phyloP scores from a whole-genome alignment of 768 basidiomycete genomes.

The Suillus discolor region DNA sequence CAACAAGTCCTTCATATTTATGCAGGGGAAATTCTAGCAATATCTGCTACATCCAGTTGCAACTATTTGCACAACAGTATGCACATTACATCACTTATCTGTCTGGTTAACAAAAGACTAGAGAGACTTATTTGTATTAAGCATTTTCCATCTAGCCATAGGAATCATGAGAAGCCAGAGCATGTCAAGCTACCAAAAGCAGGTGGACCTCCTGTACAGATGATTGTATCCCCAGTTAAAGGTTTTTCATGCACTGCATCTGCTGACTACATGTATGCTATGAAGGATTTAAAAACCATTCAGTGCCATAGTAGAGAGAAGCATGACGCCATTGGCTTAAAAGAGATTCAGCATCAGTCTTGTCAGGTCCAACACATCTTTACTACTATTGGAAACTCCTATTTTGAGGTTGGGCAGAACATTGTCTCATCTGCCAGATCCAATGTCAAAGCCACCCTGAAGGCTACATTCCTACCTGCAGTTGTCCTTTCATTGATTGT shows the following conservation, averaged over 20 bases:
- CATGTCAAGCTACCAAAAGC: not conserved
- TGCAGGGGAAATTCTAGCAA: too few relatives aligned
- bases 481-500: not conserved
- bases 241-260: not conserved
- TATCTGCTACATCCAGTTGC: too few relatives aligned
- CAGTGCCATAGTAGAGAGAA: not conserved
- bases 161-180: not conserved
- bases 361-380: not conserved
- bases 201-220: not conserved
- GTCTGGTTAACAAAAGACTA: too few relatives aligned
- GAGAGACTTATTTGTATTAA: too few relatives aligned
- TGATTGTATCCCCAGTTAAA: rapidly evolving
- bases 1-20: too few relatives aligned
- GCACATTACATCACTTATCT: too few relatives aligned
- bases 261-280: rapidly evolving
- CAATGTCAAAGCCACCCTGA: not conserved
- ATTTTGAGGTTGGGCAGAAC: not conserved
- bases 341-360: too few relatives aligned
- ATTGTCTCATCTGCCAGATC: not conserved
- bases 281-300: not conserved
- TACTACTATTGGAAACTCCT: not conserved
- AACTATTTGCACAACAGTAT: too few relatives aligned
- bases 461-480: not conserved
- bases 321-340: rapidly evolving
- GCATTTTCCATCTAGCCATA: too few relatives aligned